Evolutionary conservation across 257 asterid species (phyloP).

Genomic region (Scutellaria minor): DNA sequence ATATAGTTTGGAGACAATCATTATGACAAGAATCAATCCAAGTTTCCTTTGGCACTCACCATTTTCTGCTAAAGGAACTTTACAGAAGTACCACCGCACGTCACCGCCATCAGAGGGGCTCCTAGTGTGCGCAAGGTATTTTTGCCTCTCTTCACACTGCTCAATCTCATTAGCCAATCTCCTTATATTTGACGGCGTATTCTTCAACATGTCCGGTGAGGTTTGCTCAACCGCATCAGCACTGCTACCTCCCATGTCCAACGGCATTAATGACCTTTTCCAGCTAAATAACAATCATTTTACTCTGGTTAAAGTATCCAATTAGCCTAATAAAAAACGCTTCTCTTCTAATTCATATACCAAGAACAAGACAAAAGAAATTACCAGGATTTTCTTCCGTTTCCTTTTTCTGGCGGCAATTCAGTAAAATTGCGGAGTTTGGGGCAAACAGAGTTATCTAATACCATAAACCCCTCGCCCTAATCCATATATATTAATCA

Average conservation of each 20-base stretch:
- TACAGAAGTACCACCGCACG: constrained; percentile 94
- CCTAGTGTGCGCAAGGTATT: constrained; percentile 84
- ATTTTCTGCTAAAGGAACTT: constrained; percentile 68
- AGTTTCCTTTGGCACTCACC: constrained; percentile 53
- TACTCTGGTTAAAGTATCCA: neutral
- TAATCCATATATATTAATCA: constrained; percentile 17
- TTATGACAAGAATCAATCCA: constrained; percentile 17
- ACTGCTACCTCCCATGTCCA: constrained; percentile 28
- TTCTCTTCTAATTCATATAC: constrained; percentile 26
- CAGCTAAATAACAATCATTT: constrained; percentile 26
- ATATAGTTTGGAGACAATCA: constrained; percentile 11
- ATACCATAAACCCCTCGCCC: constrained; percentile 33
- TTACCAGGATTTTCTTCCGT: constrained; percentile 28
- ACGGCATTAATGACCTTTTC: constrained; percentile 28
- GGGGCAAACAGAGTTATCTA: constrained; percentile 1
- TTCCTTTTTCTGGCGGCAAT: constrained; percentile 3
- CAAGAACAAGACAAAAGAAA: neutral
- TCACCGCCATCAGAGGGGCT: constrained; percentile 98
- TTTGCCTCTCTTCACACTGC: constrained; percentile 81
- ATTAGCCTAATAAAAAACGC: neutral
- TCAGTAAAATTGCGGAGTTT: constrained; percentile 19
- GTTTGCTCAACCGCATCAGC: constrained; percentile 51
- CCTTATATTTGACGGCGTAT: constrained; percentile 89
- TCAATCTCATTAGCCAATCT: constrained; percentile 83
- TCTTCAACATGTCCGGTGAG: constrained; percentile 83